Evolutionary conservation across 2,329 filamentous ascomycete genomes (phyloP).

Genomic region (Pseudocercospora ulei): DNA sequence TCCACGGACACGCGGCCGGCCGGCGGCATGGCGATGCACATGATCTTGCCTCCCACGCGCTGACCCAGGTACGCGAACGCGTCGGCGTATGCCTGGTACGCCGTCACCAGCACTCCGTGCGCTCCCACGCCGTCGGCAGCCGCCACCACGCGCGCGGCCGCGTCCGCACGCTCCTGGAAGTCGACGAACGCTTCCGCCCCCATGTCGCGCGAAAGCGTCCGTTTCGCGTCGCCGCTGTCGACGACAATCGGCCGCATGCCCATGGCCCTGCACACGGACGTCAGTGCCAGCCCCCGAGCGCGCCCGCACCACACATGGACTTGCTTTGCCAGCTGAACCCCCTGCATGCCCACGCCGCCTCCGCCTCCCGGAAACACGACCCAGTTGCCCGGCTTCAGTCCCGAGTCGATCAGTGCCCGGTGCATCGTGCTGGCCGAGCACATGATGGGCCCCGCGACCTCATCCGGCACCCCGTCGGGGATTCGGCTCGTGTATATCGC

Average conservation of each 20-base stretch:
- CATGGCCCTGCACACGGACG: constrained; percentile 38
- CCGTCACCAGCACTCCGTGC: constrained; percentile 38
- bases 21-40: constrained; percentile 41
- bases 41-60: constrained; percentile 44
- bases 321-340: constrained; percentile 37
- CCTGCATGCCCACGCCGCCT: constrained; percentile 50
- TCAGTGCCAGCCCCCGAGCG: constrained; percentile 1
- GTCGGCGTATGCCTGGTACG: constrained; percentile 29
- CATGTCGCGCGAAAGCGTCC: constrained; percentile 40
- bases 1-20: constrained; percentile 34
- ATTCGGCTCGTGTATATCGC: constrained; percentile 48
- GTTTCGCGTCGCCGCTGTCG: constrained; percentile 45
- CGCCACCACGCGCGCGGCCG: constrained; percentile 40
- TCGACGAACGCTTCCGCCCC: constrained; percentile 51
- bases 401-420: constrained; percentile 46
- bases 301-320: neutral
- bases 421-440: constrained; percentile 52
- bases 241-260: constrained; percentile 50
- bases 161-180: constrained; percentile 39
- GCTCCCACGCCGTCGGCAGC: constrained; percentile 42
- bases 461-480: constrained; percentile 47
- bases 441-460: constrained; percentile 51
- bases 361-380: constrained; percentile 49
- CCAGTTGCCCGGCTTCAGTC: constrained; percentile 45
- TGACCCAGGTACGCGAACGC: constrained; percentile 41